Base-by-base conservation (phyloP, 2,329 filamentous ascomycete genomes). In the Pseudocercospora fuligena region DNA sequence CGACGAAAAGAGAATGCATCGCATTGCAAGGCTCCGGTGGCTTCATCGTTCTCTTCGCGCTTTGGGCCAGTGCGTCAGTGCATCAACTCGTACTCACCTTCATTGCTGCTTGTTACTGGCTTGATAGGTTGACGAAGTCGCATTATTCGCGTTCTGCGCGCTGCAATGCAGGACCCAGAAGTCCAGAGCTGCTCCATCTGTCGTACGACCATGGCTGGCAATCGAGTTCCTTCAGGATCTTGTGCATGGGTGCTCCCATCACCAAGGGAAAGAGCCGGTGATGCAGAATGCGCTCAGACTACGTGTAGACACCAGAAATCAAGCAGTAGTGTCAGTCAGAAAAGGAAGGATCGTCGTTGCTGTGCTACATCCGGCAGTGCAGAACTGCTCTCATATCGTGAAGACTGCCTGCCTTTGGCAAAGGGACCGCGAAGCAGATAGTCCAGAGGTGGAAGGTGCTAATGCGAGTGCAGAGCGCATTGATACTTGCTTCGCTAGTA, bases 1-100 rank as follows among this genome's bases (percentile, higher is more conserved):
- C 63, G 59, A 65, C 63, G 49, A 65, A 58, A 65, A 61, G 49
- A 49, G 59, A 40, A 23, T 66, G 59, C 64, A 53, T 58, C 56
- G 31, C n/a, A 58, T 40, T 21, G 56, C 56, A 58, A 43, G 56
- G 56, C 56, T 58, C 56, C 31, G n/a, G n/a, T 58, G 56, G 56
- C 56, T 58, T 25, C 8, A 16, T 21, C 5, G n/a, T 14, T 43
- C 27, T 58, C 31, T 21, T 23, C 19, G 56, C 21, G 31, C 31
- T 58, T 25, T 31, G 23, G 21, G 19, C 8, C 31, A 43, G 8
- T 23, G 9, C 16, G 56, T 2, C n/a, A 25, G 21, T 25, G 56
- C 56, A 40, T 40, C 31, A n/a, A 58, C 29, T 43, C 31, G 31
- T 58, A 23, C 29, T 58, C 56, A 57, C 19, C 16, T 57, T 43